Evolutionary conservation across 805 yeast genomes (phyloP), one percentile per base, ranked within the genome.

Genomic region (Wickerhamomyces mucosus): DNA sequence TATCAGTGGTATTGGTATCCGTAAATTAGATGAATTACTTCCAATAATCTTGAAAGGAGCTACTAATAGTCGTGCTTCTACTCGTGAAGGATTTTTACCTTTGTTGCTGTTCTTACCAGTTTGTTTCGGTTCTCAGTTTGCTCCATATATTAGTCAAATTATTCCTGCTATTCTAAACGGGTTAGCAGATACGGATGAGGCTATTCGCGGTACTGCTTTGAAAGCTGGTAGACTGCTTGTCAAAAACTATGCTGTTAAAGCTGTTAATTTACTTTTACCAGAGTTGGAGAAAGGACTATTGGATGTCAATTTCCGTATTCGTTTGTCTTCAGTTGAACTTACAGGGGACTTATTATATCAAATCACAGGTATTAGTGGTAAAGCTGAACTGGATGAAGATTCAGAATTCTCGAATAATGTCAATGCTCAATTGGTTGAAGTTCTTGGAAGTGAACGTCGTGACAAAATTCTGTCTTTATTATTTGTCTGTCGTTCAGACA

Each of bases 261-360:
- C 98, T 18, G 85, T 92, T 38, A 98, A 89, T 52, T 64, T 92
- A 48, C 67, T 92, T 45, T 67, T 92, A 35, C 99, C 99, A 18
- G 98, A 92, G 56, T 69, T 92, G 37, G 97, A 92, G 57, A 66
- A 63, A 33, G 99, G 99, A 26, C 64, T 92, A 53, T 73, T 85
- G 31, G 95, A 85, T 56, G 59, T 68, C 37, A 82, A 75, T 49
- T 73, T 81, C 56, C 76, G 96, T 51, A 92, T 92, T 50, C 75
- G 99, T 56, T 66, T 86, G 36, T 82, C 95, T 1, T 86, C 96
- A 21, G 94, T 92, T 26, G 96, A 88, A 59, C 80, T 92, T 41
- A 79, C 95, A 6, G 97, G 98, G 43, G 98, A 92, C 44, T 65
- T 92, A 49, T 65, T 92, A 46, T 88, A 83, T 78, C 95, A 89